phyloP scores from a whole-genome alignment of 73 alveolate species.

The Tetrahymena malaccensis region DNA sequence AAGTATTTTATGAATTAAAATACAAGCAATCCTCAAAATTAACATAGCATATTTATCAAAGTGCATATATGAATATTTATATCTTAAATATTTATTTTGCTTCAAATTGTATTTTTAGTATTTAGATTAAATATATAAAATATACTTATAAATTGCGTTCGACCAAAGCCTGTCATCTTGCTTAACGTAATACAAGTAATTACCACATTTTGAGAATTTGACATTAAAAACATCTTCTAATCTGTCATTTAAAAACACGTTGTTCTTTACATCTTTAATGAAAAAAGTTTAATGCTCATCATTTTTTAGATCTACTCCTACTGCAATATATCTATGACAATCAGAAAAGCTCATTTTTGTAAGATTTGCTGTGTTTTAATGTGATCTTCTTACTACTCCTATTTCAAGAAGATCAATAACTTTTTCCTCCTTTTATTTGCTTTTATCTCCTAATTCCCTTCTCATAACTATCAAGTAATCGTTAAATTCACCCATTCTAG shows the following conservation, averaged over 20 bases:
- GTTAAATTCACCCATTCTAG: constrained; percentile 14
- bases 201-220: constrained; percentile 10
- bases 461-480: constrained; percentile 21
- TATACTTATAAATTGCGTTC: not conserved
- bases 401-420: constrained; percentile 20
- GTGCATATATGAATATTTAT: not conserved
- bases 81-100: not conserved
- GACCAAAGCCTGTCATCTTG: constrained; percentile 37
- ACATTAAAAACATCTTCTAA: constrained; percentile 31
- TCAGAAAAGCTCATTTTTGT: constrained; percentile 20
- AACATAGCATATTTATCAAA: too few relatives aligned
- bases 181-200: constrained; percentile 1
- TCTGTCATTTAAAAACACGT: not conserved
- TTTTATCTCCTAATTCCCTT: not conserved
- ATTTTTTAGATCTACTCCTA: constrained; percentile 29
- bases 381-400: constrained; percentile 2
- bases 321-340: constrained; percentile 23
- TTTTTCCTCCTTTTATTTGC: not conserved
- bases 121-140: too few relatives aligned
- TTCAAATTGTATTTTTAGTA: not conserved
- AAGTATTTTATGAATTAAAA: not conserved
- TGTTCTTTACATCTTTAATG: constrained; percentile 12
- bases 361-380: not conserved
- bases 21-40: too few relatives aligned
- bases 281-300: constrained; percentile 17